Base-by-base conservation (phyloP, 495 filamentous ascomycete genomes). In the Immersiella caudata region DNA sequence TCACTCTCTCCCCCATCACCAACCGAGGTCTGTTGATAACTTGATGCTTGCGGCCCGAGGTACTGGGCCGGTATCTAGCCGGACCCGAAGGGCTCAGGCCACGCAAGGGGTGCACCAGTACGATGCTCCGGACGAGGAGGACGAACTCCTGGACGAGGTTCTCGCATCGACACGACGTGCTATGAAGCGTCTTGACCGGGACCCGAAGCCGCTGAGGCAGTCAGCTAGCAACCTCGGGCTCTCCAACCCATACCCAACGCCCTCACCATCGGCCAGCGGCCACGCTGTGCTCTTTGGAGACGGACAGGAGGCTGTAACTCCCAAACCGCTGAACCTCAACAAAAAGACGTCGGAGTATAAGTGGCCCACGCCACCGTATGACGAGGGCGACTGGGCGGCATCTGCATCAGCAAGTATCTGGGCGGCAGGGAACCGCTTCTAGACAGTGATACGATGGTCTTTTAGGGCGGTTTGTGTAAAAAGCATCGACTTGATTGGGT, bases 361-460 rank as follows among this genome's bases (percentile, higher is more conserved):
- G 77, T 97, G 93, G 91, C 94, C 94, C 26, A 98, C 95, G n/a
- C 96, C 96, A 49, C 95, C 95, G 27, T 96, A 96, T 71, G 82
- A 85, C 62, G 94, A 96, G 73, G 87, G 88, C 66, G 95, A 94
- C 76, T 97, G 91, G 93, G 91, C 88, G 29, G 88, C 89, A n/a
- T 88, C 92, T 51, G 88, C 90, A 21, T 84, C 91, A 25, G 88
- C 90, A 5, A 91, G 89, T 79, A 91, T 92, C 61, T 91, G 91
- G 77, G 82, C 90, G 59, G 88, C 87, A 50, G 87, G 87, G 27
- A 85, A 81, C 71, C 81, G 84, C 60, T 83, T 86, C 70, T 87
- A 78, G 73, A 54, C 46, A 40, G 16, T n/a, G 29, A 16, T 6
- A 18, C 58, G 35, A n/a, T 6, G 66, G 64, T 21, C 62, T 64